Evolutionary conservation across 2,329 filamentous ascomycete species (phyloP), one percentile per base, ranked within the genome.

Genomic region (Trichoderma sp.): DNA sequence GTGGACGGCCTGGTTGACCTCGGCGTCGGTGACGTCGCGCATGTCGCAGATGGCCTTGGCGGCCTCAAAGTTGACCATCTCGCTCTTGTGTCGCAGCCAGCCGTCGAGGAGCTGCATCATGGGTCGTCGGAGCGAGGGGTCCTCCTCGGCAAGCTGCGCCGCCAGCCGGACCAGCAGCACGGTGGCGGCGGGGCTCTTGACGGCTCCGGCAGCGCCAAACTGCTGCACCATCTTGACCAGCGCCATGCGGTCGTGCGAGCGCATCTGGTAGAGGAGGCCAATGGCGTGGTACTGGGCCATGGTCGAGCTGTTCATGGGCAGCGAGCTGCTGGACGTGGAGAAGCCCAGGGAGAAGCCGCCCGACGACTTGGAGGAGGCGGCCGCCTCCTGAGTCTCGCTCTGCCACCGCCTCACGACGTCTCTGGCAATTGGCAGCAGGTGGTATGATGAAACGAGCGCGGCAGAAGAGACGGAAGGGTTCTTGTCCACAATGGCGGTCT

Each of bases 161-260:
- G 95, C 95, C 69, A 99, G 81, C 71, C 95, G 87, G 63, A 99
- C 95, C 30, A 99, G 85, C 86, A 99, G 89, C 58, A 99, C 88
- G 66, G 93, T 90, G 41, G 93, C 95, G 67, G 94, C 92, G 21
- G 95, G 93, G 78, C 91, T 97, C 87, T 97, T 98, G 68, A 98
- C 90, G 12, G 92, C 92, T 66, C 95, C 95, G 17, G 93, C 87
- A 61, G 90, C 89, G 60, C 93, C 93, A 76, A 97, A 98, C 78
- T 99, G 95, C 81, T 99, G 95, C n/a, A 99, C 94, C 95, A 99
- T 98, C 85, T 99, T 99, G 67, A 98, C 94, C 72, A 99, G 81
- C 24, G 95, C 93, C 95, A 99, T 99, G 73, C 95, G 88, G 78
- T 99, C 95, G 77, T 97, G 93, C 73, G 90, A 90, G 74, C 95